phyloP scores from a whole-genome alignment of 768 basidiomycete genomes.

The Boletus huronensis region DNA sequence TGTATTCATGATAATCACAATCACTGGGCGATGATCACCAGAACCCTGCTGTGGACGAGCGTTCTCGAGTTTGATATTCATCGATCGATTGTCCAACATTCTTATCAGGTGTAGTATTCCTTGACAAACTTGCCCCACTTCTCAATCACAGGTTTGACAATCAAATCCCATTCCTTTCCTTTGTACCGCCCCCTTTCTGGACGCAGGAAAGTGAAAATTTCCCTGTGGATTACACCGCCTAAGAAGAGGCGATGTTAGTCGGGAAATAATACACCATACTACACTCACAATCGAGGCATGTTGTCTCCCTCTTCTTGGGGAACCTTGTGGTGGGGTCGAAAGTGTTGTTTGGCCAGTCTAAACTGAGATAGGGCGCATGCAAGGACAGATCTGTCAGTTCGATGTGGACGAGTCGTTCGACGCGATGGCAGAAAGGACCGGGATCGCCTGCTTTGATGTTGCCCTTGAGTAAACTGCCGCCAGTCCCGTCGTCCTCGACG shows the following conservation, averaged over 20 bases:
- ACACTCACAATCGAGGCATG: constrained; percentile 46
- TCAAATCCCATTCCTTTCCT: constrained; percentile 68
- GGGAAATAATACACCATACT: neutral
- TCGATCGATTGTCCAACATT: neutral
- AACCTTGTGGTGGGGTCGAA: constrained; percentile 19
- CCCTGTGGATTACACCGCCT: constrained; percentile 65
- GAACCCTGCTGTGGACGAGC: neutral
- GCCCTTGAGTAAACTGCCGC: constrained; percentile 58
- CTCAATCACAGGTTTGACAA: constrained; percentile 74
- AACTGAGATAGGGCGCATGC: constrained; percentile 57
- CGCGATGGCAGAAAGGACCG: constrained; percentile 65
- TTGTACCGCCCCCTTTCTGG: constrained; percentile 49
- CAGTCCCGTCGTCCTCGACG: constrained; percentile 37
- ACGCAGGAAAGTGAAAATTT: constrained; percentile 73
- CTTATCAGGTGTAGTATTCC: constrained; percentile 29
- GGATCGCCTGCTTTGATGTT: constrained; percentile 58
- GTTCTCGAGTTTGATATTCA: neutral
- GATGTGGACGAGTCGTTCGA: constrained; percentile 77
- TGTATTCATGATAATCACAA: constrained; percentile 1
- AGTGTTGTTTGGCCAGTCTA: constrained; percentile 41
- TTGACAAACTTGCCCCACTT: constrained; percentile 70
- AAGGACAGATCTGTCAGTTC: constrained; percentile 69
- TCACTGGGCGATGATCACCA: neutral
- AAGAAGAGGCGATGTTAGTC: constrained; percentile 5
- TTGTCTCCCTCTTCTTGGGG: constrained; percentile 22